Evolutionary conservation across 768 basidiomycete species (phyloP).

Genomic region (Phlebiopsis flavidoalba): DNA sequence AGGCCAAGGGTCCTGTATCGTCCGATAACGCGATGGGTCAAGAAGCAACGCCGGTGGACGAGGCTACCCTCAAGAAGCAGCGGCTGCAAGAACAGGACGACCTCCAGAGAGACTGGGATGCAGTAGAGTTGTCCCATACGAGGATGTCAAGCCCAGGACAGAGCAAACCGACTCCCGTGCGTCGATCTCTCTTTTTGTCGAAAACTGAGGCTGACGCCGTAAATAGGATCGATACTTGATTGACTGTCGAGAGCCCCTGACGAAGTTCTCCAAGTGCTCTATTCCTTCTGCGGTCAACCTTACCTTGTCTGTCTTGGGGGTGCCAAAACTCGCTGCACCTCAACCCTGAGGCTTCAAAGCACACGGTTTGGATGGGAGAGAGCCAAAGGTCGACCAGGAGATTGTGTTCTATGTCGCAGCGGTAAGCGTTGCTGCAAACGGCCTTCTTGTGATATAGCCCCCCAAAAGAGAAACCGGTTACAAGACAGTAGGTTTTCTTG

Average conservation of each 20-base stretch:
- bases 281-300: slow-evolving; percentile 92
- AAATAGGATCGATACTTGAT: slow-evolving; percentile 65
- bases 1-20: not conserved
- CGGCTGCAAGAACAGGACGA: slow-evolving; percentile 18
- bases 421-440: slow-evolving; percentile 79
- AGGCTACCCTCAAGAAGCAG: not conserved
- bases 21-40: not conserved
- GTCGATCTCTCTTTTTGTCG: not conserved
- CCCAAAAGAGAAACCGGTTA: slow-evolving; percentile 76
- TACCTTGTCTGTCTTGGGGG: slow-evolving; percentile 81
- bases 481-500: slow-evolving; percentile 53
- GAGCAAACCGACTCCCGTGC: slow-evolving; percentile 66
- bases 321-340: slow-evolving; percentile 59
- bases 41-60: not conserved
- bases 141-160: slow-evolving; percentile 76
- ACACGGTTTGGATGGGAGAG: slow-evolving; percentile 53
- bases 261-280: slow-evolving; percentile 80
- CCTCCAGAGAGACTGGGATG: slow-evolving; percentile 70
- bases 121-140: slow-evolving; percentile 68
- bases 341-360: slow-evolving; percentile 49
- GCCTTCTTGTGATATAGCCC: slow-evolving; percentile 82
- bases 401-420: slow-evolving; percentile 89
- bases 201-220: slow-evolving; percentile 4
- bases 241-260: slow-evolving; percentile 92
- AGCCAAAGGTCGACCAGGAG: slow-evolving; percentile 63